These are phyloP conservation scores for Nitzschia palea DNA, from an alignment of 108 stramenopile species.

Conservation along the genomic window DNA sequence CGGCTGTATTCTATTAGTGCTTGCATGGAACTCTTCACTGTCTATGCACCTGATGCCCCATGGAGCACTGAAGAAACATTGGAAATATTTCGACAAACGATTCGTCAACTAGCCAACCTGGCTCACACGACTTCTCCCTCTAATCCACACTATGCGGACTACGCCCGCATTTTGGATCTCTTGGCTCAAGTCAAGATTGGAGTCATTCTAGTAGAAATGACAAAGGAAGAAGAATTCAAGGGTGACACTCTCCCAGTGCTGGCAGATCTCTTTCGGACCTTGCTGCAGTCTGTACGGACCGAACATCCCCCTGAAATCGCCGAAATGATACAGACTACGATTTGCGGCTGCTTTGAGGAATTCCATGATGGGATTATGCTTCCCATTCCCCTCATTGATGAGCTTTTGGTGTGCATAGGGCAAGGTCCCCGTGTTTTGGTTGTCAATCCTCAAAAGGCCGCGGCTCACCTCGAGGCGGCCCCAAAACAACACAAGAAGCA, in stretches of 20 bases:
- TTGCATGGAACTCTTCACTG: conserved; percentile 74
- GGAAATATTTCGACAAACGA: conserved; percentile 65
- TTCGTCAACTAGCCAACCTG: conserved; percentile 76
- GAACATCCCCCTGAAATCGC: conserved; percentile 71
- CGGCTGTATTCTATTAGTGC: conserved; percentile 63
- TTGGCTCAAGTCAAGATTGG: conserved; percentile 80
- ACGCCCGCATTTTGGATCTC: conserved; percentile 67
- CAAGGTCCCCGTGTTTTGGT: conserved; percentile 65
- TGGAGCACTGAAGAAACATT: conserved; percentile 67
- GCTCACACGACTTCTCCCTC: conserved; percentile 30
- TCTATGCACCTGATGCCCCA: conserved; percentile 83
- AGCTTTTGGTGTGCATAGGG: conserved; percentile 62
- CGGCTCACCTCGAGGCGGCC: not conserved
- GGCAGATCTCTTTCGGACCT: conserved; percentile 57
- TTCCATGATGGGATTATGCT: conserved; percentile 49
- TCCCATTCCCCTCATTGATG: conserved; percentile 73
- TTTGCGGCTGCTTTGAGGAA: conserved; percentile 74
- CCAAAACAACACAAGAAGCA: conserved; percentile 11
- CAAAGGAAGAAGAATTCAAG: conserved; percentile 25
- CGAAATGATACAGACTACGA: conserved; percentile 50
- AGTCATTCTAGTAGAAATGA: conserved; percentile 74
- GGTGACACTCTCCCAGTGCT: conserved; percentile 61
- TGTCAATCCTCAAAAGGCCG: conserved; percentile 46
- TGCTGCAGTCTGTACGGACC: conserved; percentile 54
- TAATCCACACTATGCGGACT: conserved; percentile 49